phyloP scores from a whole-genome alignment of 441 rosid genomes.

The Jatropha podagrica region DNA sequence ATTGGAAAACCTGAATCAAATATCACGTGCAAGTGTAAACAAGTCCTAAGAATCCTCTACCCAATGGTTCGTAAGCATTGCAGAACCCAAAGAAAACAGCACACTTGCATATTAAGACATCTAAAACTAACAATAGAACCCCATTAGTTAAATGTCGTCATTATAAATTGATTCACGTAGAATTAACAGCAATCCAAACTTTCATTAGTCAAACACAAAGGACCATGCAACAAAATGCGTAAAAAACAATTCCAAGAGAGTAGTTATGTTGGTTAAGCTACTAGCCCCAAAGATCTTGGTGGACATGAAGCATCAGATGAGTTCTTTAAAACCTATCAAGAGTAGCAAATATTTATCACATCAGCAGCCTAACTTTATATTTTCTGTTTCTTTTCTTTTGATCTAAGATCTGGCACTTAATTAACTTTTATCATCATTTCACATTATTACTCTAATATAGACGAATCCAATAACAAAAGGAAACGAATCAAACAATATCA shows the following conservation, averaged over 20 bases:
- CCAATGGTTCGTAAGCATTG: neutral
- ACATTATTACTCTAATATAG: too few species aligned
- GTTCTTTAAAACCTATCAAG: constrained; percentile 22
- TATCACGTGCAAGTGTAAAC: neutral
- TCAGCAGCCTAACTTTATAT: constrained; percentile 13
- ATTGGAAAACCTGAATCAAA: neutral
- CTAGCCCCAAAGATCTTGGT: constrained; percentile 29
- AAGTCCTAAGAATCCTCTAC: neutral
- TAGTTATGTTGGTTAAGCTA: neutral
- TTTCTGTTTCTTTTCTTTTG: too few species aligned
- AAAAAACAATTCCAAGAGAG: neutral
- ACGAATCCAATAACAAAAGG: too few species aligned
- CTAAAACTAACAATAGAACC: neutral
- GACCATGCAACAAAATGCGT: neutral
- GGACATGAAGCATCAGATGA: constrained; percentile 21
- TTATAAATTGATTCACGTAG: neutral
- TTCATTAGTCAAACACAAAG: neutral
- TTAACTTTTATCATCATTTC: neutral
- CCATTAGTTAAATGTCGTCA: neutral
- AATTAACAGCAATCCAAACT: neutral
- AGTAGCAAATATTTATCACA: constrained; percentile 26
- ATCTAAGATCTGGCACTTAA: neutral
- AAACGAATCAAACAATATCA: too few species aligned
- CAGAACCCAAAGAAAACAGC: neutral
- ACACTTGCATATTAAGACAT: neutral